Percentiles rank a stretch among this genome's conserved stretches.
Conservation (phyloP, 208 protist genomes). For the Trichomonas tenax region DNA sequence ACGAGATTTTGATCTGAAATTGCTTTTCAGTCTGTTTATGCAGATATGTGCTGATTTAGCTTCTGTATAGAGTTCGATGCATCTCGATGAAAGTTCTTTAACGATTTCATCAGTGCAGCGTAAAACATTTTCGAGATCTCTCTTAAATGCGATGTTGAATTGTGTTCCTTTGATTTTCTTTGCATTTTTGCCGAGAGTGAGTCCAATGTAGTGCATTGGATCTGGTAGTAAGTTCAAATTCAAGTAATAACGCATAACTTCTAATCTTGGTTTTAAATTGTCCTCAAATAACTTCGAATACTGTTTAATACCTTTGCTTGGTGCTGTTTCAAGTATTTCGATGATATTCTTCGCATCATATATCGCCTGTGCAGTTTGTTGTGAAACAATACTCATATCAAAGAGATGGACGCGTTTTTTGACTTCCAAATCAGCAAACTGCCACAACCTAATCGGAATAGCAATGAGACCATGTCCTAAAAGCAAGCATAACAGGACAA, state of each 20-base stretch:
- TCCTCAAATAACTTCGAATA: neutral
- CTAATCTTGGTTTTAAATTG: neutral
- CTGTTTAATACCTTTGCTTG: too few species aligned
- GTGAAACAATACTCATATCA: neutral
- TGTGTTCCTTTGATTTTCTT: neutral
- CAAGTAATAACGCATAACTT: neutral
- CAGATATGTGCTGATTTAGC: neutral
- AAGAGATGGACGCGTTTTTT: neutral
- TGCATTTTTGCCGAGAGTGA: neutral
- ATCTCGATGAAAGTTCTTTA: neutral
- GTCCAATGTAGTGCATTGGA: too few species aligned
- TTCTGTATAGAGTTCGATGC: neutral
- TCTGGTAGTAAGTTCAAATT: too few species aligned
- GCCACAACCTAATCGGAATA: neutral
- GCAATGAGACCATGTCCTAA: neutral
- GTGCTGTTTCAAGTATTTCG: neutral
- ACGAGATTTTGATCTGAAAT: neutral
- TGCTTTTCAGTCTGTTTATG: neutral
- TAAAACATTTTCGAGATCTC: neutral
- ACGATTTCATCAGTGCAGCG: neutral
- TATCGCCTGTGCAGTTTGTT: neutral
- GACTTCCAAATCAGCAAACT: neutral
- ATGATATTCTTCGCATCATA: neutral
- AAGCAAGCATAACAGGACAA: neutral
- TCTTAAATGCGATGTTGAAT: neutral